phyloP scores from a whole-genome alignment of 2,329 filamentous ascomycete species.

The Xylogone sp. region DNA sequence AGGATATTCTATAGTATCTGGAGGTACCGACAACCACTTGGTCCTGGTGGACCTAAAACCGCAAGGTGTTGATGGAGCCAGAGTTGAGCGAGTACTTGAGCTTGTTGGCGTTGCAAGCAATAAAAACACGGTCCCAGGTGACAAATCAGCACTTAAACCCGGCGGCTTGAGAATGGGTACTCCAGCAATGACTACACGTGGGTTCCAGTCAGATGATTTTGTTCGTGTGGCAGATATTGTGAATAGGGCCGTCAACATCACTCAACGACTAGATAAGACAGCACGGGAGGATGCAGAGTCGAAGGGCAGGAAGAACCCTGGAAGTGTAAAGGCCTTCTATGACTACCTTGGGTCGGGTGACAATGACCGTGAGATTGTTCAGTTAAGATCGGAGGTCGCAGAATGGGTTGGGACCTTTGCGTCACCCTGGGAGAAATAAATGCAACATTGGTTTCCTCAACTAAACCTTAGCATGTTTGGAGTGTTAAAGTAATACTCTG shows the following conservation, averaged over 20 bases:
- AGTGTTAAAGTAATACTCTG: no score
- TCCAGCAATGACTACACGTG: slow-evolving; percentile 95
- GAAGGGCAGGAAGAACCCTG: slow-evolving; percentile 61
- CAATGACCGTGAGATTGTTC: slow-evolving; percentile 65
- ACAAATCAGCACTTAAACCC: slow-evolving; percentile 88
- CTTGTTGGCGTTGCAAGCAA: slow-evolving; percentile 95
- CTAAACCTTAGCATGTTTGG: no score
- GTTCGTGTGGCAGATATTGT: slow-evolving; percentile 80
- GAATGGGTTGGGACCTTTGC: slow-evolving; percentile 75
- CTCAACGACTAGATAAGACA: slow-evolving; percentile 69
- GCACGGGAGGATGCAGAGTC: slow-evolving; percentile 66
- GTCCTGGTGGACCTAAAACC: slow-evolving; percentile 90
- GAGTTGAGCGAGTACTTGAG: slow-evolving; percentile 86
- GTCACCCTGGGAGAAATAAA: slow-evolving; percentile 59
- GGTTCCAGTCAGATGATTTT: slow-evolving; percentile 89
- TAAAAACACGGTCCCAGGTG: slow-evolving; percentile 97
- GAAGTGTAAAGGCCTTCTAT: slow-evolving; percentile 63
- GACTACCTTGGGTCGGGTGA: slow-evolving; percentile 66
- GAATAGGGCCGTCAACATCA: slow-evolving; percentile 76
- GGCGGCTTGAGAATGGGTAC: slow-evolving; percentile 93
- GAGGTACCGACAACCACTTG: slow-evolving; percentile 96
- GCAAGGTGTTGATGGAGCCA: slow-evolving; percentile 80
- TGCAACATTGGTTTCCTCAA: neutral
- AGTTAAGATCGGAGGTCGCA: slow-evolving; percentile 70
- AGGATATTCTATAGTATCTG: slow-evolving; percentile 85